phyloP scores from a whole-genome alignment of 208 protist species.

The Trypanosoma lewisi region DNA sequence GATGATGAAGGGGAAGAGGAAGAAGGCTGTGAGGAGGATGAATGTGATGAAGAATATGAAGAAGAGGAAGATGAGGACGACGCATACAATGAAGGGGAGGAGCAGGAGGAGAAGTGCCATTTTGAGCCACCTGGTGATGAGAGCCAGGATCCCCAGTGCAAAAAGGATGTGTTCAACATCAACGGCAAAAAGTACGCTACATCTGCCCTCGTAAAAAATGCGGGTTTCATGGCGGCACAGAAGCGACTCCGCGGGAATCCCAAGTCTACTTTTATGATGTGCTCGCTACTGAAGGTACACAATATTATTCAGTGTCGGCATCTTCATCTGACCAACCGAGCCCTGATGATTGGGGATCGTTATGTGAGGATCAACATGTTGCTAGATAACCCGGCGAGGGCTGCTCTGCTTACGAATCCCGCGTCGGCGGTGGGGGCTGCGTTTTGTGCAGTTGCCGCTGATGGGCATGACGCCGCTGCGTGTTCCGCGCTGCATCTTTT shows the following conservation, averaged over 20 bases:
- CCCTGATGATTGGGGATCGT: slow-evolving; percentile 50
- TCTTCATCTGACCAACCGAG: slow-evolving; percentile 67
- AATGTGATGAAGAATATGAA: slow-evolving; percentile 22
- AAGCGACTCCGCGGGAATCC: slow-evolving; percentile 47
- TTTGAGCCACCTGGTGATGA: slow-evolving; percentile 4
- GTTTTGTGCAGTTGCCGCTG: slow-evolving; percentile 35
- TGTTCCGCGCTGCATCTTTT: slow-evolving; percentile 64
- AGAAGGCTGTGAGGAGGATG: slow-evolving; percentile 17
- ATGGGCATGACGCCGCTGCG: slow-evolving; percentile 30
- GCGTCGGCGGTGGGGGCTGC: slow-evolving; percentile 29
- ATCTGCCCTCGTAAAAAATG: slow-evolving; percentile 62
- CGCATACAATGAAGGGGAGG: slow-evolving; percentile 26
- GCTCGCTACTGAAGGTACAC: slow-evolving; percentile 37
- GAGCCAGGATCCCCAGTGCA: slow-evolving; percentile 1
- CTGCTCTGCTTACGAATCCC: slow-evolving; percentile 49
- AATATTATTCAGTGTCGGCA: slow-evolving; percentile 57
- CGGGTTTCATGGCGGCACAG: slow-evolving; percentile 36
- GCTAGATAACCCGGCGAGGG: slow-evolving; percentile 47
- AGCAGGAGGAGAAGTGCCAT: slow-evolving; percentile 27
- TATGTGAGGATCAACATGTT: slow-evolving; percentile 83
- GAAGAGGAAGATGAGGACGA: slow-evolving; percentile 33
- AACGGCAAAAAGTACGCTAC: slow-evolving; percentile 41
- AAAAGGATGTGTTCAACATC: slow-evolving; percentile 26
- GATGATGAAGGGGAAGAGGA: slow-evolving; percentile 20
- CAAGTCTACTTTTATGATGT: slow-evolving; percentile 51